Conservation (phyloP, 2,329 filamentous ascomycete species). For the Huntiella abstrusa region DNA sequence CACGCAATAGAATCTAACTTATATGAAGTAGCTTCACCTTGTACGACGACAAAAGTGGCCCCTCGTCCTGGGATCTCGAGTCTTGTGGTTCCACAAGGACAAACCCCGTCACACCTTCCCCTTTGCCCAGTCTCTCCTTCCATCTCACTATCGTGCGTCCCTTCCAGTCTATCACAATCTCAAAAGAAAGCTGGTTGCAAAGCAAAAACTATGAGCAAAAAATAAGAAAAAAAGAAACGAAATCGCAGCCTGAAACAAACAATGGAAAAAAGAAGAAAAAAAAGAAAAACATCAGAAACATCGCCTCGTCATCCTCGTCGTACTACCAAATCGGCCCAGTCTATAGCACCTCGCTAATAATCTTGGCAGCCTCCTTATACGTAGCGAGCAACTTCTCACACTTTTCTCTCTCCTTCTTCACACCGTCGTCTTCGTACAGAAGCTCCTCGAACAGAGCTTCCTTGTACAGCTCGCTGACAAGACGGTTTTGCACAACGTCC, state of each 20-base stretch:
- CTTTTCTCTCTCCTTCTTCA: conserved; percentile 96
- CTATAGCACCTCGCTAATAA: conserved; percentile 87
- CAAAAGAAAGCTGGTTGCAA: background rate
- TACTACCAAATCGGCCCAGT: background rate
- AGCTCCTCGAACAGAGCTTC: conserved; percentile 81
- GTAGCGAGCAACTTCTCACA: conserved; percentile 90
- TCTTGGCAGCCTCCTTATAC: conserved; percentile 94
- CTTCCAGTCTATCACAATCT: no score
- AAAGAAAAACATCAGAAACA: background rate
- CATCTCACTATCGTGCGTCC: no score
- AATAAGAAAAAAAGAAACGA: background rate
- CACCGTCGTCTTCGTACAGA: conserved; percentile 89
- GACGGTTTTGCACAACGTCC: conserved; percentile 89
- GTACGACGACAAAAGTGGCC: no score
- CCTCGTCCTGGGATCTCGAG: no score
- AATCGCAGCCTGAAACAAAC: background rate
- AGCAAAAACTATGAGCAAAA: background rate
- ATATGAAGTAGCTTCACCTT: no score
- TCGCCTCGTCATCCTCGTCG: background rate
- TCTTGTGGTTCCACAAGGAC: no score
- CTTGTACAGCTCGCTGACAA: conserved; percentile 90
- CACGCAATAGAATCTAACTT: no score
- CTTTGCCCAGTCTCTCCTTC: background rate
- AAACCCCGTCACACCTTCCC: no score
- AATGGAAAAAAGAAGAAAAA: background rate